Percentiles rank a stretch among this genome's conserved stretches.
phyloP scores from a whole-genome alignment of 345 rosid species.

The Eucalyptus tenuipes region DNA sequence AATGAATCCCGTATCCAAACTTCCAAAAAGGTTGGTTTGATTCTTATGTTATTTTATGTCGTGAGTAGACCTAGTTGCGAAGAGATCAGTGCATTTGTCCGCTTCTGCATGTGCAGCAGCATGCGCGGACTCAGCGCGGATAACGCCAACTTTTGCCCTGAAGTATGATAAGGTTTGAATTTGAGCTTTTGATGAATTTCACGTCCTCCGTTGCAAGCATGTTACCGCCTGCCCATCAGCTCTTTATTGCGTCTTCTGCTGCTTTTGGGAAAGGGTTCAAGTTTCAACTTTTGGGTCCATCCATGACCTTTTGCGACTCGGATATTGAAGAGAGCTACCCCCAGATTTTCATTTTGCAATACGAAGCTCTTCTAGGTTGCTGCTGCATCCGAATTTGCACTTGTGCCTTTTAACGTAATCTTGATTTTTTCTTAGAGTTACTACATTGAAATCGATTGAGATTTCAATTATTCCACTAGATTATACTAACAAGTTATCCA shows the following conservation, averaged over 20 bases:
- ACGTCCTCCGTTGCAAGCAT: not conserved
- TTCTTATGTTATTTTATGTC: not conserved
- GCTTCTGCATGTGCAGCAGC: not conserved
- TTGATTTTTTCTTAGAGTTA: not conserved
- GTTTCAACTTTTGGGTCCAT: not conserved
- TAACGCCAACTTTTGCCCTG: not conserved
- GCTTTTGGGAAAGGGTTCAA: not conserved
- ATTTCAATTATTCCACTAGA: not conserved
- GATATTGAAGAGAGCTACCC: not conserved
- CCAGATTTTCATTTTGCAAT: not conserved
- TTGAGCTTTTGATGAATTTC: not conserved
- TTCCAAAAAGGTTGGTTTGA: not conserved
- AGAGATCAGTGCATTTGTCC: not conserved
- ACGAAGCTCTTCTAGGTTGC: not conserved
- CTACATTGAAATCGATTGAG: not conserved
- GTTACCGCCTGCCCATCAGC: not conserved
- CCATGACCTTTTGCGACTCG: not conserved
- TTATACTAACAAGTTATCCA: not conserved
- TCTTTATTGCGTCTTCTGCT: not conserved
- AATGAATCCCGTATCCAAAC: not conserved
- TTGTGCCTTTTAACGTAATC: not conserved
- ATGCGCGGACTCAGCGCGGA: not conserved
- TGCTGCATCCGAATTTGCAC: not conserved
- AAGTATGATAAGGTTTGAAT: not conserved
- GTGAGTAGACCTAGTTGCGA: not conserved